Evolutionary conservation across 1,139 yeast genomes (phyloP), one percentile per base, ranked within the genome.

Genomic region (Lodderomyces jiufengensis): DNA sequence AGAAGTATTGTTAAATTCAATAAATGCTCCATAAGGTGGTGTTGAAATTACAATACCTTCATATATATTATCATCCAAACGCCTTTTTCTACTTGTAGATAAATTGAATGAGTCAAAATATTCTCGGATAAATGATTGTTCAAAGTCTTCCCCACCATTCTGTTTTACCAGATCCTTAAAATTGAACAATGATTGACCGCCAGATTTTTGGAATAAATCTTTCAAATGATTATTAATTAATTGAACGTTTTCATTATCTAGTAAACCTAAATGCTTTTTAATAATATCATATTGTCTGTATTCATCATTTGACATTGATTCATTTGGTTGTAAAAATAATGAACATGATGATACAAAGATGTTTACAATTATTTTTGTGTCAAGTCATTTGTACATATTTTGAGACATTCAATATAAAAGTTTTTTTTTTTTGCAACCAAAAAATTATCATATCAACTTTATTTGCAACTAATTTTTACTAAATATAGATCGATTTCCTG

Each of bases 1-100:
- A 28, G 61, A 57, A 26, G 58, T 43, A 51, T 53, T 41, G 29
- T 64, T 45, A 41, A 43, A 32, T 52, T 39, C 41, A 0, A 88
- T 76, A 53, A 92, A 90, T 1, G 88, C 95, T 0, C 98, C 97
- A 57, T 78, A 90, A 2, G 73, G 57, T 15, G 80, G 35, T 5
- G 27, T 11, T 9, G 35, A 32, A 9, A 18, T 27, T 20, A 32
- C 31, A 6, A 5, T 18, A n/a, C 35, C 35, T 22, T 32, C 30
- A 20, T 20, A 26, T 3, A 32, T 15, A 11, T 5, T 9, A 11
- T 26, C 7, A 11, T 26, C 14, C 9, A 18, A 12, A n/a, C 12
- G 7, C 11, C 27, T 13, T 10, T 20, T 29, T 3, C 11, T 13
- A 15, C 29, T 30, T 3, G 24, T 21, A 5, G 10, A 7, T 12